phyloP scores from a whole-genome alignment of 2,329 filamentous ascomycete species.

The Pseudocercospora crystallina region DNA sequence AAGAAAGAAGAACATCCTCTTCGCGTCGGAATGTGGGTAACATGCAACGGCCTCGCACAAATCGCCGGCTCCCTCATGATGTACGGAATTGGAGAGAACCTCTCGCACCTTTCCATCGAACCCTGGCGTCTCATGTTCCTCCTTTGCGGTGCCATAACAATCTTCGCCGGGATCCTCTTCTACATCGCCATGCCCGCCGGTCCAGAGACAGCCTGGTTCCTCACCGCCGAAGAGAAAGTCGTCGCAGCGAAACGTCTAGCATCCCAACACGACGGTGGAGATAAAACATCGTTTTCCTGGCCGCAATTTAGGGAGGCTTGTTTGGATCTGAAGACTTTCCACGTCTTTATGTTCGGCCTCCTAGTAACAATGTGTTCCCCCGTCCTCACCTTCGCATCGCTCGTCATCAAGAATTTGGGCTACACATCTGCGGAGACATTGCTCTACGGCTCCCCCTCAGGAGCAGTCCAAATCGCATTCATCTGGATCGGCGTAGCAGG shows the following conservation, averaged over 20 bases:
- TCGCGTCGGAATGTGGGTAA: conserved; percentile 41
- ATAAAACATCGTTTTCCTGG: conserved; percentile 47
- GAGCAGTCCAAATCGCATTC: conserved; percentile 48
- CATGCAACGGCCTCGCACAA: conserved; percentile 50
- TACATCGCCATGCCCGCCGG: conserved; percentile 49
- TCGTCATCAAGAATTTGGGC: conserved; percentile 51
- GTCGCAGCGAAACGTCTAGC: conserved; percentile 42
- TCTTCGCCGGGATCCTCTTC: conserved; percentile 46
- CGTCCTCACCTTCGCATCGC: conserved; percentile 50
- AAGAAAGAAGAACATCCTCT: conserved; percentile 32
- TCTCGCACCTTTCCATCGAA: conserved; percentile 35
- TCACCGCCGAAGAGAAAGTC: conserved; percentile 45
- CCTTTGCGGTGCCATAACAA: conserved; percentile 51
- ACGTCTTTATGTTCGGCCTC: conserved; percentile 48
- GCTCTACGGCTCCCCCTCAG: conserved; percentile 50
- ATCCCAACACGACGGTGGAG: conserved; percentile 41
- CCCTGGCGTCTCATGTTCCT: conserved; percentile 53
- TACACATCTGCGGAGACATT: conserved; percentile 49
- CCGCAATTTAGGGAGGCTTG: conserved; percentile 48
- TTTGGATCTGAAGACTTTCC: conserved; percentile 47
- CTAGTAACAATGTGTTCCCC: conserved; percentile 50
- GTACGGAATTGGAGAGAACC: conserved; percentile 52
- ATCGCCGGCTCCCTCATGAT: conserved; percentile 49
- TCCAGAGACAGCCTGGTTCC: conserved; percentile 52
- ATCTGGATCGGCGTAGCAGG: conserved; percentile 49